phyloP scores from a whole-genome alignment of 441 rosid genomes.

The Euphorbia corollata region DNA sequence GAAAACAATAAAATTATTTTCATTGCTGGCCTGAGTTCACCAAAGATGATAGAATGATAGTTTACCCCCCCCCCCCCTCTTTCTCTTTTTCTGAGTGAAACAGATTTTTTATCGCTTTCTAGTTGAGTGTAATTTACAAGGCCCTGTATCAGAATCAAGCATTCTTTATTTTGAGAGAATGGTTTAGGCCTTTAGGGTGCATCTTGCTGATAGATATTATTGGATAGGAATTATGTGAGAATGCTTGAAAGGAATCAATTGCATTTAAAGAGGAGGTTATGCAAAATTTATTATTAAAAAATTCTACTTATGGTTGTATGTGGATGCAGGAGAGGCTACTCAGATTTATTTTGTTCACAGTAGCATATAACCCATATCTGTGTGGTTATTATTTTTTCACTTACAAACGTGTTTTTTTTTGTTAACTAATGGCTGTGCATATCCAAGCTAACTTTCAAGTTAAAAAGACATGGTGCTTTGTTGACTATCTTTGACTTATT shows the following conservation, averaged over 20 bases:
- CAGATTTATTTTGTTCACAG: too few relatives aligned
- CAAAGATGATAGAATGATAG: background rate
- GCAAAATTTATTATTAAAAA: background rate
- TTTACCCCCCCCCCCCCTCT: too few relatives aligned
- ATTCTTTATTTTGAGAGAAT: too few relatives aligned
- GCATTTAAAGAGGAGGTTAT: background rate
- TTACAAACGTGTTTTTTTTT: too few relatives aligned
- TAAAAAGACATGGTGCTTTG: background rate
- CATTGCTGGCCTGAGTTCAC: background rate
- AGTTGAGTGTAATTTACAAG: background rate
- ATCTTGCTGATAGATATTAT: background rate
- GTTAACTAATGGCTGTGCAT: too few relatives aligned
- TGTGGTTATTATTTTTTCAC: too few relatives aligned
- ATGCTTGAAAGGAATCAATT: background rate
- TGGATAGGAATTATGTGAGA: background rate
- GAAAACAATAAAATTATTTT: background rate
- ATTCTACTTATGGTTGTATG: background rate
- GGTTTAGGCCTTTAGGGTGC: too few relatives aligned
- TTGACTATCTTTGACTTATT: background rate
- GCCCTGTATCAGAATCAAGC: background rate
- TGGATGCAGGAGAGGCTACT: too few relatives aligned
- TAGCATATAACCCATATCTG: too few relatives aligned
- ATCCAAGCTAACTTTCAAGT: too few relatives aligned
- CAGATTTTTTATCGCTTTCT: background rate
- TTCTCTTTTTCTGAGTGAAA: background rate